Conservation (phyloP, 352 stramenopile species). For the Phytophthora tentaculata region DNA sequence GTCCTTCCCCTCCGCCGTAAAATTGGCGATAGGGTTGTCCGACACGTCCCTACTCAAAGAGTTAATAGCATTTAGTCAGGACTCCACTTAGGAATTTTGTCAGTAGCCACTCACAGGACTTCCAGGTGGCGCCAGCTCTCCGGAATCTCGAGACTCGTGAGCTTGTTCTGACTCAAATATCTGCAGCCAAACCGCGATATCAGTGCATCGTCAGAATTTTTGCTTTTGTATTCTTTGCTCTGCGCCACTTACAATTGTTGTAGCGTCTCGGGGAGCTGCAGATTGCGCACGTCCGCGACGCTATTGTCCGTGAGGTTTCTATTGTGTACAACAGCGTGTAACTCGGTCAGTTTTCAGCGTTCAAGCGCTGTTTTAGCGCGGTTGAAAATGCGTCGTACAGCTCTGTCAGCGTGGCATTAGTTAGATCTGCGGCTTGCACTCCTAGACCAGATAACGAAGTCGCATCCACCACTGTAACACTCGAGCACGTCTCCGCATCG, state of each 20-base stretch:
- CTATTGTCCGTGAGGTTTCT: constrained; percentile 35
- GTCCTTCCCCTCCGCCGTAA: constrained; percentile 24
- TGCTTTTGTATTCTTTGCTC: neutral
- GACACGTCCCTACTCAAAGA: constrained; percentile 31
- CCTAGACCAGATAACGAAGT: constrained; percentile 19
- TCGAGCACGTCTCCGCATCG: constrained; percentile 15
- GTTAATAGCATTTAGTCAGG: neutral
- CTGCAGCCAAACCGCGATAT: constrained; percentile 11
- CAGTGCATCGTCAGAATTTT: constrained; percentile 3
- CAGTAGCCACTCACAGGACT: constrained; percentile 24
- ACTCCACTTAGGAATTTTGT: neutral
- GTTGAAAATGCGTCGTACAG: constrained; percentile 12
- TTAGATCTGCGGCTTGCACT: constrained; percentile 14
- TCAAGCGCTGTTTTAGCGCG: neutral
- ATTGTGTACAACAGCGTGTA: neutral
- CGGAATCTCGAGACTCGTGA: constrained; percentile 27
- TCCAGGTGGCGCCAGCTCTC: constrained; percentile 22
- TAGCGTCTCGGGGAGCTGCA: constrained; percentile 28
- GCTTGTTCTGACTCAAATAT: constrained; percentile 25
- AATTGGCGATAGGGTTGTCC: constrained; percentile 35
- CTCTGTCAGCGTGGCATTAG: constrained; percentile 9
- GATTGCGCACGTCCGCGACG: constrained; percentile 12
- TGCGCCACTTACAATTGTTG: constrained; percentile 22
- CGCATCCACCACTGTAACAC: constrained; percentile 23
- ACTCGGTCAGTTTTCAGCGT: constrained; percentile 16